phyloP scores from a whole-genome alignment of 306 rosid genomes.

The Trifolium repens region DNA sequence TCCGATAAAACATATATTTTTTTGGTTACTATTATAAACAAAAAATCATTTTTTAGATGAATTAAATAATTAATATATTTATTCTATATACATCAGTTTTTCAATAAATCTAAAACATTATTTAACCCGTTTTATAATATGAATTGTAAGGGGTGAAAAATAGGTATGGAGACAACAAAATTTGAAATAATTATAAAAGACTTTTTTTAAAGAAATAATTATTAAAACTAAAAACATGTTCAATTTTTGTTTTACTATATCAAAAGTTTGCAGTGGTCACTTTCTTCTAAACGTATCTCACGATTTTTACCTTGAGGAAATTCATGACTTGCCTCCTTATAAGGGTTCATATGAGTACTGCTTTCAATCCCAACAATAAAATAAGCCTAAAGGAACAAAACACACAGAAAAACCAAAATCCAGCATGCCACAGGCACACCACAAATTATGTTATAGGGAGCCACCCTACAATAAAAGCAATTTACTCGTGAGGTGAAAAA shows the following conservation, averaged over 20 bases:
- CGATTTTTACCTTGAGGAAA: slow-evolving; percentile 55
- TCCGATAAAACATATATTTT: too few species aligned
- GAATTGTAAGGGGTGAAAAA: not conserved
- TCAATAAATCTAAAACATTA: too few species aligned
- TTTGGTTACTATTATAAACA: not conserved
- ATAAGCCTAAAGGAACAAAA: slow-evolving; percentile 19
- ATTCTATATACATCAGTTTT: too few species aligned
- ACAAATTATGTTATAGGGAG: slow-evolving; percentile 38
- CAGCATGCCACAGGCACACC: slow-evolving; percentile 38
- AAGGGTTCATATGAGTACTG: slow-evolving; percentile 62
- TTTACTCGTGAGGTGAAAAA: slow-evolving; percentile 19
- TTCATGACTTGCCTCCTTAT: slow-evolving; percentile 79
- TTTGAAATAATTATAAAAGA: too few species aligned
- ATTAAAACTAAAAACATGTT: not conserved
- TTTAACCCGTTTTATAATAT: too few species aligned
- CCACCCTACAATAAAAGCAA: slow-evolving; percentile 47
- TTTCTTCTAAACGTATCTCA: not conserved
- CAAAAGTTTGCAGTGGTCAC: not conserved
- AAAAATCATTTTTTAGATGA: not conserved
- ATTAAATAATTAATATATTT: too few species aligned
- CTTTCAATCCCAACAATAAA: slow-evolving; percentile 44
- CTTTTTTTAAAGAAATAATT: too few species aligned
- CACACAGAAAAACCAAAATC: slow-evolving; percentile 42
- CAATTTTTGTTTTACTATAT: slow-evolving; percentile 45
- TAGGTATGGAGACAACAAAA: too few species aligned